These are phyloP conservation scores for Penicillium cinerascens DNA, from an alignment of 495 filamentous ascomycete genomes.

Conservation along the genomic window DNA sequence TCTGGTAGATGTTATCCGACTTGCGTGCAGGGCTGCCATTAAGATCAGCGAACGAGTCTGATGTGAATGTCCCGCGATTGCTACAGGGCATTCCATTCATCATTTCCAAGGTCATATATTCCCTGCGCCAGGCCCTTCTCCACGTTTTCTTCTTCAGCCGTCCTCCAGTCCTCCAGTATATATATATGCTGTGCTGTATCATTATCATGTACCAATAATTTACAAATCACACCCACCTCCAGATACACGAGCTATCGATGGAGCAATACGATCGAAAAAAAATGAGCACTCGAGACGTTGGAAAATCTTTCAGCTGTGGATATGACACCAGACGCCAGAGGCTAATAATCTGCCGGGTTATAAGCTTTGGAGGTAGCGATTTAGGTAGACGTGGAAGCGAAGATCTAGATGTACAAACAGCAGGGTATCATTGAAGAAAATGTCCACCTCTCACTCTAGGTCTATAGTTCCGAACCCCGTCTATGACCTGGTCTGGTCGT, in stretches of 20 bases:
- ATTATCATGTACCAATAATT: neutral
- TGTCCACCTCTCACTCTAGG: neutral
- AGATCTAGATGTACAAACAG: neutral
- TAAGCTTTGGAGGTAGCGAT: too few species aligned
- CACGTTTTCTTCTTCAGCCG: neutral
- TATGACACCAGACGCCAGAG: too few species aligned
- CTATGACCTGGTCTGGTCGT: neutral
- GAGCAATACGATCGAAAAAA: too few species aligned
- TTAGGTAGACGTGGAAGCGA: neutral
- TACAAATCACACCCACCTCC: neutral
- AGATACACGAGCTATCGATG: too few species aligned
- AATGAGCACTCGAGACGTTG: too few species aligned
- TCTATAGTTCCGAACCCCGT: neutral
- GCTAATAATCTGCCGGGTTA: too few species aligned
- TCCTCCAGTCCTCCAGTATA: too few species aligned
- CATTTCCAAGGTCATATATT: neutral
- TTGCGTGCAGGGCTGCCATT: constrained; percentile 86
- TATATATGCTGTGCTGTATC: neutral
- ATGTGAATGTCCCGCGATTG: constrained; percentile 4
- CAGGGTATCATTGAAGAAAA: constrained; percentile 12
- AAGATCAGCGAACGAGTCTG: constrained; percentile 86
- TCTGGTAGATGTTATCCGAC: constrained; percentile 81
- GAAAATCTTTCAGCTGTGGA: too few species aligned
- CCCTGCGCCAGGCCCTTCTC: too few species aligned
- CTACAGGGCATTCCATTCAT: neutral